Base-by-base conservation (phyloP, 1,139 yeast genomes). In the Nakaseomyces nivariensis region DNA sequence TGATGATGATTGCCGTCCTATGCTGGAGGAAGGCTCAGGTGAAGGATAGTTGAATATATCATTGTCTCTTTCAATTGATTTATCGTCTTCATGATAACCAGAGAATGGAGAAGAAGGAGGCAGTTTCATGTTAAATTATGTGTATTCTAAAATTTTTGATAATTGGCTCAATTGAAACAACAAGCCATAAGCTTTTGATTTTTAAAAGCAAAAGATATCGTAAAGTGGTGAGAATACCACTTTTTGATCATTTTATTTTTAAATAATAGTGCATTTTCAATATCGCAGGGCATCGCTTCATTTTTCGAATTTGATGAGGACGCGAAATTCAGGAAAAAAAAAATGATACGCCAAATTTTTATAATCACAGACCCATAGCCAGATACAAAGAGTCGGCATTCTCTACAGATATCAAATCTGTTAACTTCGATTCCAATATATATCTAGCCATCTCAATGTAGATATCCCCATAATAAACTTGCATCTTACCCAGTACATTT, bases 381-480 rank as follows among this genome's bases (percentile, higher is more conserved):
- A 76, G 71, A 63, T 80, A 86, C 52, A 87, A 69, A 50, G 81
- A 78, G 63, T 87, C 95, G 0, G 89, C 89, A 58, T 86, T 95
- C 55, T 85, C 88, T 59, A 82, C 82, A 9, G 88, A 84, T 8
- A 82, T 78, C 54, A 82, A 78, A 41, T 75, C 74, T 22, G 51
- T 54, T 29, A 57, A 43, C 41, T 52, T 54, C 22, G 59, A 51
- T 50, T 84, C 89, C 51, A 88, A 69, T 25, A 88, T 76, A 56
- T 82, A 88, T 56, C 89, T 73, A 0, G 94, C 81, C 59, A 82
- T 67, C 57, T 82, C 89, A 44, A 84, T 77, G 24, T 82, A 79
- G 48, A 78, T 81, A 48, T 75, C 75, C 52, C 79, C 83, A 62
- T 82, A 83, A n/a, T 57, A 53, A 6, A 58, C 51, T 45, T 61